Conservation (phyloP, 768 basidiomycete species). For the Lactifluus hygrophoroides region DNA sequence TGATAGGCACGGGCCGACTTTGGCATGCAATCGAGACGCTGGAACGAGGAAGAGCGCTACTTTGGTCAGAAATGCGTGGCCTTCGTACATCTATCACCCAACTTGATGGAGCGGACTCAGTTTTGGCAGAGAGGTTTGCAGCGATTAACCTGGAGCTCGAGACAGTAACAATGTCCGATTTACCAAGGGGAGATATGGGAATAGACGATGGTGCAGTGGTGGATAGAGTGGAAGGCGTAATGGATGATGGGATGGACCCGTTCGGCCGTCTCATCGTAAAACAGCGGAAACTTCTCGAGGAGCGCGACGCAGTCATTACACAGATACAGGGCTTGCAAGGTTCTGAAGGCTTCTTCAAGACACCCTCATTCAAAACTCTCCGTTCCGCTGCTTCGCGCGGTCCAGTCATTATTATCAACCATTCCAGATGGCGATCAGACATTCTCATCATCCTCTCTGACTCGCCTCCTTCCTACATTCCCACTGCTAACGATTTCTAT, state of each 20-base stretch:
- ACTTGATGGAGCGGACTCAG: neutral
- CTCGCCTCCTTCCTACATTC: constrained; percentile 44
- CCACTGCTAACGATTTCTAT: neutral
- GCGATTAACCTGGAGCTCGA: neutral
- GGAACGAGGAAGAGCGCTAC: neutral
- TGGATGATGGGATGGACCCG: too few relatives aligned
- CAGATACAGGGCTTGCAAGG: neutral
- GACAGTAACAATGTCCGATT: neutral
- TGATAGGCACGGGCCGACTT: too few relatives aligned
- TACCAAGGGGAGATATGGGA: neutral
- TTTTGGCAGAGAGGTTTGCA: neutral
- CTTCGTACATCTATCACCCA: neutral
- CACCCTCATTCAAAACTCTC: neutral
- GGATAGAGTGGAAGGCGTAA: too few relatives aligned
- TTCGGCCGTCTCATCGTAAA: neutral
- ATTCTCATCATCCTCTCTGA: constrained; percentile 20
- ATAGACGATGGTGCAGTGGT: neutral
- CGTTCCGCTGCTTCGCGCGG: neutral
- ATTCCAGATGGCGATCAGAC: neutral
- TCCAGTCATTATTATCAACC: neutral
- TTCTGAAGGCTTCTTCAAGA: neutral
- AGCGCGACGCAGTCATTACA: neutral
- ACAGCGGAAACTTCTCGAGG: neutral
- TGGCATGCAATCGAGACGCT: too few relatives aligned
- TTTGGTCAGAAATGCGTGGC: neutral